A percentile compares a stretch with the other conserved stretches of the same genome.
Evolutionary conservation across 2,329 filamentous ascomycete genomes (phyloP).

Genomic region (Penicillium sp.): DNA sequence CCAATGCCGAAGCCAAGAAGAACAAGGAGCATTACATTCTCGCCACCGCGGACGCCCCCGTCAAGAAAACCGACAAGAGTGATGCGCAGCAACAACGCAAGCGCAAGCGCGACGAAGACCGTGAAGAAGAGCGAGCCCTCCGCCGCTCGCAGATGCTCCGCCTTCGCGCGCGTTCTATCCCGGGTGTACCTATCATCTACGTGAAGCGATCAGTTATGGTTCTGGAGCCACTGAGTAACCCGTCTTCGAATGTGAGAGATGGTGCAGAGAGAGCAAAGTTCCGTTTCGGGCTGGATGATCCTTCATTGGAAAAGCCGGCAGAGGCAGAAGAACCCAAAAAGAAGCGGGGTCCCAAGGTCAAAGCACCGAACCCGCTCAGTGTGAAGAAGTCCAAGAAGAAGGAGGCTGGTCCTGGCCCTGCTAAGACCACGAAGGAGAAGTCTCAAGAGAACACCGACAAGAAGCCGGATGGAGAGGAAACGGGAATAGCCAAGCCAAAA

Average conservation of each 20-base stretch:
- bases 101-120: slow-evolving; percentile 35
- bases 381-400: slow-evolving; percentile 52
- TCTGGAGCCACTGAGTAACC: slow-evolving; percentile 52
- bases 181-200: slow-evolving; percentile 55
- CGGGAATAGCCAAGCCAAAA: slow-evolving; percentile 36
- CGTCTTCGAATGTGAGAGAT: slow-evolving; percentile 47
- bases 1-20: slow-evolving; percentile 42
- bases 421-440: slow-evolving; percentile 23
- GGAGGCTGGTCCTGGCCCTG: slow-evolving; percentile 22
- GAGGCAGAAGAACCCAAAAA: slow-evolving; percentile 37
- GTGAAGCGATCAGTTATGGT: slow-evolving; percentile 58
- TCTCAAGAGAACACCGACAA: slow-evolving; percentile 21
- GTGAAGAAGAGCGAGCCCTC: slow-evolving; percentile 34
- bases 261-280: slow-evolving; percentile 53
- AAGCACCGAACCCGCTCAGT: slow-evolving; percentile 54
- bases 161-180: slow-evolving; percentile 46
- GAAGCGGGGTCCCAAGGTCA: slow-evolving; percentile 39
- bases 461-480: slow-evolving; percentile 28
- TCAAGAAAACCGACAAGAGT: slow-evolving; percentile 29
- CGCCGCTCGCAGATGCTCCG: slow-evolving; percentile 41
- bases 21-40: slow-evolving; percentile 56
- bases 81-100: slow-evolving; percentile 38
- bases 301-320: slow-evolving; percentile 40
- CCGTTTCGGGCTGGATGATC: slow-evolving; percentile 44
- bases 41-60: slow-evolving; percentile 45